phyloP scores from a whole-genome alignment of 2,329 filamentous ascomycete species.

The Aspergillus sp. region DNA sequence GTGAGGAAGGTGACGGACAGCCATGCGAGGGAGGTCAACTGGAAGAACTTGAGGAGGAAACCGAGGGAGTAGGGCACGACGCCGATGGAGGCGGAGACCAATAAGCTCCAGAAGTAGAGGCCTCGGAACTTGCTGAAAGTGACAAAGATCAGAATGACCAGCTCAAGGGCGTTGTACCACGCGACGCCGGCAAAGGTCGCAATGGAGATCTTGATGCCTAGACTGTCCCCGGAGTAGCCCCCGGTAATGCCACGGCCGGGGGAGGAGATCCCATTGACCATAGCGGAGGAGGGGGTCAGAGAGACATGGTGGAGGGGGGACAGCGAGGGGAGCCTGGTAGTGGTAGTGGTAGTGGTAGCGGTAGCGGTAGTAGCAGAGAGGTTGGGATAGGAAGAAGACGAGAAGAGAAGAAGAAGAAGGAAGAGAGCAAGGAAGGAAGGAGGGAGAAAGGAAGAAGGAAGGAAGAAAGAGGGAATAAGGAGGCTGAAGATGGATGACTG shows the following conservation, averaged over 20 bases:
- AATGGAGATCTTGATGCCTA: conserved; percentile 35
- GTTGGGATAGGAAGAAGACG: neutral
- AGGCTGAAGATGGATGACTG: neutral
- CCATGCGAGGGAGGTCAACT: conserved; percentile 25
- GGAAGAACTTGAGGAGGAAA: conserved; percentile 41
- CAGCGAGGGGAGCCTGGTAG: neutral
- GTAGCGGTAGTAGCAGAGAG: neutral
- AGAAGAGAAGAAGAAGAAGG: neutral
- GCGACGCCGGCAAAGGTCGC: conserved; percentile 39
- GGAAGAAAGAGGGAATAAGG: conserved; percentile 1
- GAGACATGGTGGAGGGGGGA: neutral
- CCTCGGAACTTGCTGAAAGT: conserved; percentile 39
- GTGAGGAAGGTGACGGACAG: conserved; percentile 36
- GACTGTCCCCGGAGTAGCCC: conserved; percentile 23
- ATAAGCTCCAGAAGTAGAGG: conserved; percentile 43
- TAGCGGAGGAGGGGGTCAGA: conserved; percentile 7
- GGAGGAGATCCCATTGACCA: conserved; percentile 13
- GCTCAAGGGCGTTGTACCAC: conserved; percentile 43
- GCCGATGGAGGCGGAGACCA: conserved; percentile 36
- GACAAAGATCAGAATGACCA: conserved; percentile 40
- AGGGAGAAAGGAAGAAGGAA: conserved; percentile 2
- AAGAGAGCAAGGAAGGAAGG: neutral
- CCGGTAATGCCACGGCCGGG: conserved; percentile 31
- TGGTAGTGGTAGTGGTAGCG: neutral
- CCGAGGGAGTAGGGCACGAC: conserved; percentile 39